Evolutionary conservation across 805 yeast species (phyloP).

Genomic region (Saturnispora bothae): DNA sequence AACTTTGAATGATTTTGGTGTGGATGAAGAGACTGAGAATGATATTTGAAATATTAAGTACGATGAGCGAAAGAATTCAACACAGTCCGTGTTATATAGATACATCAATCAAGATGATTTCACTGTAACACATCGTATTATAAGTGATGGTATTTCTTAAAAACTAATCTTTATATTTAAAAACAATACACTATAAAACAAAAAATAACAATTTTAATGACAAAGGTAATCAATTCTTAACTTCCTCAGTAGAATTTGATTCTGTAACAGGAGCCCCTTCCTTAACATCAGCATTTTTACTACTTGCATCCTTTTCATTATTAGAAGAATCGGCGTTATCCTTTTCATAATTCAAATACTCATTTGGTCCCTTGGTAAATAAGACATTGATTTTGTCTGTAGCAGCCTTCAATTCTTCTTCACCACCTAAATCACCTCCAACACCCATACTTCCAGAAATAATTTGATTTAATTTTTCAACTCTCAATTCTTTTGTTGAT

Average conservation of each 20-base stretch:
- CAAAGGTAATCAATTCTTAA: background rate
- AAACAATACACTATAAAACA: slow-evolving; percentile 2
- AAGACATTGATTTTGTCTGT: slow-evolving; percentile 27
- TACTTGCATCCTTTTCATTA: slow-evolving; percentile 10
- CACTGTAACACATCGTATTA: too few relatives aligned
- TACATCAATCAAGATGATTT: too few relatives aligned
- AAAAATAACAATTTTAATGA: background rate
- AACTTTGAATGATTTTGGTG: slow-evolving; percentile 74
- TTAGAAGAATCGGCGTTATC: slow-evolving; percentile 6
- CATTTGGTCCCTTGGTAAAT: slow-evolving; percentile 32
- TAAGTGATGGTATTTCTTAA: too few relatives aligned
- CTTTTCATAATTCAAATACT: slow-evolving; percentile 14
- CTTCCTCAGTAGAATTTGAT: background rate
- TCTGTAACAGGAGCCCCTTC: background rate
- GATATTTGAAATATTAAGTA: too few relatives aligned
- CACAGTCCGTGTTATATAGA: too few relatives aligned
- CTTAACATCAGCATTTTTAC: background rate
- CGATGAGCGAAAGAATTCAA: too few relatives aligned
- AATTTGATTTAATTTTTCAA: slow-evolving; percentile 26
- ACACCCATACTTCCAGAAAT: slow-evolving; percentile 50
- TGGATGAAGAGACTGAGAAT: slow-evolving; percentile 56
- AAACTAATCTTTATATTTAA: too few relatives aligned
- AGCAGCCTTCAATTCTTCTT: slow-evolving; percentile 25
- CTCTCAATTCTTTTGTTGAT: slow-evolving; percentile 12
- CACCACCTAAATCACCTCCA: slow-evolving; percentile 35